Conservation (phyloP, 257 asterid species). For the Cordia subcordata region DNA sequence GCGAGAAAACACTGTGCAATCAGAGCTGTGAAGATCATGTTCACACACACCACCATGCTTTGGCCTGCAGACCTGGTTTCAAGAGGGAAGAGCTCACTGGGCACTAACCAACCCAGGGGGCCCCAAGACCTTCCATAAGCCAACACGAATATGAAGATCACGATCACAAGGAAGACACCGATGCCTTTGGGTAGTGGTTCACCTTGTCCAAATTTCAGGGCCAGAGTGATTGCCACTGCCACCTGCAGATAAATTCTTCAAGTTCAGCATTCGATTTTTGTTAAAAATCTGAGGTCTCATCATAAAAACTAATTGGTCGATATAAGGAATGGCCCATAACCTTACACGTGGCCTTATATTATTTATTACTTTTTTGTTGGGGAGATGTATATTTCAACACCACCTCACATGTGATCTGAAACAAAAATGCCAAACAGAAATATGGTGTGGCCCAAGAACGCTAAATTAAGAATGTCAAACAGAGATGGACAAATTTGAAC, state of each 20-base stretch:
- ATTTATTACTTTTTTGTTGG: too few species aligned
- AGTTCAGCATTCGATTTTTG: conserved; percentile 5
- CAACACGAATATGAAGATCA: conserved; percentile 54
- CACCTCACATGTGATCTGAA: too few species aligned
- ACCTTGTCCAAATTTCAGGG: conserved; percentile 62
- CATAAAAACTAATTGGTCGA: too few species aligned
- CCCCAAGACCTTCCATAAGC: conserved; percentile 88
- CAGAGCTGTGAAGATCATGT: conserved; percentile 78
- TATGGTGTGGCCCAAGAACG: too few species aligned
- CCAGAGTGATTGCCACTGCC: conserved; percentile 63
- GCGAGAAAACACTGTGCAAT: conserved; percentile 76
- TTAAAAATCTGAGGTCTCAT: too few species aligned
- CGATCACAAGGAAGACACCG: conserved; percentile 44
- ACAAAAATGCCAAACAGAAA: too few species aligned
- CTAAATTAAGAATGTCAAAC: too few species aligned
- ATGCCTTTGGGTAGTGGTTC: conserved; percentile 41
- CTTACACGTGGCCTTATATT: too few species aligned
- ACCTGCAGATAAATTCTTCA: conserved; percentile 30
- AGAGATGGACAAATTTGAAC: too few species aligned
- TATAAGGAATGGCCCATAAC: too few species aligned
- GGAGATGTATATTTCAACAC: too few species aligned
- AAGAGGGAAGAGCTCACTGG: conserved; percentile 77
- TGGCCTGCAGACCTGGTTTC: conserved; percentile 88
- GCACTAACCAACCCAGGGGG: conserved; percentile 82
- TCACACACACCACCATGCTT: conserved; percentile 77